phyloP scores from a whole-genome alignment of 257 asterid species.

The Echites panduratus region DNA sequence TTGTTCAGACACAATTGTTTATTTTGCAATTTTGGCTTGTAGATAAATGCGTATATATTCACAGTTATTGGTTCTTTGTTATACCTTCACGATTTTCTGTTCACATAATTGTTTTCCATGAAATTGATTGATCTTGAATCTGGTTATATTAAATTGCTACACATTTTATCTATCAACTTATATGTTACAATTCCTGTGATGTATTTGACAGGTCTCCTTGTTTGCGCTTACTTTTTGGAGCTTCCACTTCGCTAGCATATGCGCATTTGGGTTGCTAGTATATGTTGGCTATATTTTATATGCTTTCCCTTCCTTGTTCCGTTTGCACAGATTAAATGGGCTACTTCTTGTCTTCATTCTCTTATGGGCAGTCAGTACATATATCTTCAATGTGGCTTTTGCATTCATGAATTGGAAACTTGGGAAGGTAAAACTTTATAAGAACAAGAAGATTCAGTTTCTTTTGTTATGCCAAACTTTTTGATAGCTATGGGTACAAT shows the following conservation, averaged over 20 bases:
- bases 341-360: constrained; percentile 96
- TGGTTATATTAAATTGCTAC: neutral
- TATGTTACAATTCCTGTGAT: constrained; percentile 40
- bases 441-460: constrained; percentile 11
- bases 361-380: constrained; percentile 98
- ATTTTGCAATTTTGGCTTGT: neutral
- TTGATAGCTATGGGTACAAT: constrained; percentile 19
- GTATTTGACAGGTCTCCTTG: constrained; percentile 77
- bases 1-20: neutral
- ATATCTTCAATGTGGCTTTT: constrained; percentile 83
- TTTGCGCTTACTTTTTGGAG: constrained; percentile 94
- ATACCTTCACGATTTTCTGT: neutral
- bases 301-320: constrained; percentile 86
- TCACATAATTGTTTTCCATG: neutral
- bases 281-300: constrained; percentile 87
- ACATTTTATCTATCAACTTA: constrained; percentile 22
- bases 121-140: neutral
- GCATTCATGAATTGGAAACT: constrained; percentile 76
- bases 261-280: constrained; percentile 93
- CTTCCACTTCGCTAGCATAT: constrained; percentile 96
- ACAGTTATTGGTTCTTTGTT: constrained; percentile 12
- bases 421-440: constrained; percentile 62
- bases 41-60: neutral
- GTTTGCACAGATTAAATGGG: constrained; percentile 88
- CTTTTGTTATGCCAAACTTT: constrained; percentile 16